These are phyloP conservation scores for Amanita pallidorosea DNA, from an alignment of 768 basidiomycete genomes.

Conservation along the genomic window DNA sequence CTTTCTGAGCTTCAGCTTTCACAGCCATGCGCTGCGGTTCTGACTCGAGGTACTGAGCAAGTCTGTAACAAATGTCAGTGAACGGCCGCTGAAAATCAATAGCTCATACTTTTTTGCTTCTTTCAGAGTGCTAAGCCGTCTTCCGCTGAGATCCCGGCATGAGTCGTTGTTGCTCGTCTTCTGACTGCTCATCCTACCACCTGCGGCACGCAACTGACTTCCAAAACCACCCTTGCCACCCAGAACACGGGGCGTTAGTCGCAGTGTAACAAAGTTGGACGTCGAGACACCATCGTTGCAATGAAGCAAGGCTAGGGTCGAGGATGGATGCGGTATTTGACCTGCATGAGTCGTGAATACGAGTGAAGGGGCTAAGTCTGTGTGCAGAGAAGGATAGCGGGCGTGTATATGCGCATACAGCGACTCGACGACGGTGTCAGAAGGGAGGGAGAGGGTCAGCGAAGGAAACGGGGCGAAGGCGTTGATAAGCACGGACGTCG, in stretches of 20 bases:
- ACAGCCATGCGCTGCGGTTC: constrained; percentile 77
- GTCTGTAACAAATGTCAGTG: constrained; percentile 26
- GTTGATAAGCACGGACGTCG: constrained; percentile 26
- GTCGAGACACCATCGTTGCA: constrained; percentile 8
- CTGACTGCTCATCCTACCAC: constrained; percentile 94
- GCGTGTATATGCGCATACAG: constrained; percentile 21
- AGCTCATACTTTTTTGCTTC: constrained; percentile 80
- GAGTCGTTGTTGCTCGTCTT: constrained; percentile 94
- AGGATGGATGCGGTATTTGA: constrained; percentile 16
- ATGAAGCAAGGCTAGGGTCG: constrained; percentile 18
- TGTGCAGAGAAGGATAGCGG: constrained; percentile 24
- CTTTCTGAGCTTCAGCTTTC: constrained; percentile 63
- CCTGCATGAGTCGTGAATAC: constrained; percentile 29
- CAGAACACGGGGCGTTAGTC: constrained; percentile 61
- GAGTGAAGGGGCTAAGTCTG: constrained; percentile 17
- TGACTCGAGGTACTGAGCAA: constrained; percentile 78
- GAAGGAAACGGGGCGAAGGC: constrained; percentile 30
- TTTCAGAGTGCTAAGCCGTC: constrained; percentile 88
- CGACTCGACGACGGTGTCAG: constrained; percentile 17
- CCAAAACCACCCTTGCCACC: constrained; percentile 99
- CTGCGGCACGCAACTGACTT: constrained; percentile 90
- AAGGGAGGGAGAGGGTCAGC: constrained; percentile 20
- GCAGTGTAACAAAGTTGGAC: constrained; percentile 43
- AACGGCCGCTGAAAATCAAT: neutral
- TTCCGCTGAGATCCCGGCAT: constrained; percentile 84